Evolutionary conservation across 2,329 filamentous ascomycete species (phyloP).

Genomic region (Aaosphaeria arxii): DNA sequence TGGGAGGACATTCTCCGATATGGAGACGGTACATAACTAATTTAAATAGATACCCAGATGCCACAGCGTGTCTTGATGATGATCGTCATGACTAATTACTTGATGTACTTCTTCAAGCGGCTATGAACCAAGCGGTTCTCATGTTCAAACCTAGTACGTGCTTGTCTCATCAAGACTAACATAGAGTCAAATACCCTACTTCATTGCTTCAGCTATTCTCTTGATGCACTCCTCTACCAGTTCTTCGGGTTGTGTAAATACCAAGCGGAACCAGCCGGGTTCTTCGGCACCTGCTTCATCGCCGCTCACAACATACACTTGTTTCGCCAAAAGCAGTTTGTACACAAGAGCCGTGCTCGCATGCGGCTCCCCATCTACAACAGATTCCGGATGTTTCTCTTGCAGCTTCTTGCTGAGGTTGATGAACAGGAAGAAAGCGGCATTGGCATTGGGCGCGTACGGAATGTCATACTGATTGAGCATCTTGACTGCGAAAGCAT

Average conservation of each 20-base stretch:
- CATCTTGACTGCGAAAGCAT: conserved; percentile 9
- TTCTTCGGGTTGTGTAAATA: neutral
- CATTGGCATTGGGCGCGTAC: conserved; percentile 39
- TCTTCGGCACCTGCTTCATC: neutral
- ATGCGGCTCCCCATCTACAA: too few species aligned
- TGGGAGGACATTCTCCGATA: neutral
- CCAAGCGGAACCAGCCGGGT: neutral
- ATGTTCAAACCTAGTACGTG: too few species aligned
- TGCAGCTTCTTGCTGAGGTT: neutral
- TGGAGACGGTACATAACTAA: too few species aligned
- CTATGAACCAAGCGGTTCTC: too few species aligned
- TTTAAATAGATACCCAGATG: too few species aligned
- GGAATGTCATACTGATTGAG: conserved; percentile 24
- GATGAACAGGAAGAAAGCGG: conserved; percentile 46
- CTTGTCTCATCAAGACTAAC: too few species aligned
- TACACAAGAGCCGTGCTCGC: neutral
- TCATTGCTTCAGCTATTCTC: neutral
- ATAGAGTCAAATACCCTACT: neutral
- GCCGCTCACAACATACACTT: neutral
- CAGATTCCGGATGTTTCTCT: neutral
- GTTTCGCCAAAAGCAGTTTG: conserved; percentile 6
- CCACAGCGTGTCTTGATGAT: too few species aligned
- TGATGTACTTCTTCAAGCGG: too few species aligned
- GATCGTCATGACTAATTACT: too few species aligned
- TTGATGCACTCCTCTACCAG: neutral